Percentiles rank a stretch among this genome's conserved stretches.
Evolutionary conservation across 108 stramenopile species (phyloP).

Genomic region (Stephanodiscus triporus): DNA sequence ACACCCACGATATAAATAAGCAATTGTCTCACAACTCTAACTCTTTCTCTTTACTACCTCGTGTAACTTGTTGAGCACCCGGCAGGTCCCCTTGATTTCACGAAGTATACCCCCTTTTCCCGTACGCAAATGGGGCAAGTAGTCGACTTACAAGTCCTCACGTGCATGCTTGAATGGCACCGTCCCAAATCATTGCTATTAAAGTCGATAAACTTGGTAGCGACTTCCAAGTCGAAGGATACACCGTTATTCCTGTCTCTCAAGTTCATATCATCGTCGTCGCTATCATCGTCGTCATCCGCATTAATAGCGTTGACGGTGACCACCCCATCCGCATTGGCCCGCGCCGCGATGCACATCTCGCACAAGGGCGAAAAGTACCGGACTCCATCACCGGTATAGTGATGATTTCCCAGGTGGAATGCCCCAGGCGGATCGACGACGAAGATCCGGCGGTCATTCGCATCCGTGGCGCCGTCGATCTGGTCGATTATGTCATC

Average conservation of each 20-base stretch:
- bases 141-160: conserved; percentile 42
- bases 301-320: conserved; percentile 7
- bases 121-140: conserved; percentile 19
- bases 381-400: conserved; percentile 41
- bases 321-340: conserved; percentile 8
- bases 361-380: conserved; percentile 39
- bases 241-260: conserved; percentile 21
- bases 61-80: not conserved
- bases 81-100: not conserved
- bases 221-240: conserved; percentile 38
- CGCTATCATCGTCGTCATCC: conserved; percentile 16
- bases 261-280: conserved; percentile 13
- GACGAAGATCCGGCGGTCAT: conserved; percentile 5
- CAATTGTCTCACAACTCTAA: too few relatives aligned
- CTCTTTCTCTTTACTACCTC: not conserved
- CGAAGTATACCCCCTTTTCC: conserved; percentile 7
- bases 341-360: conserved; percentile 23
- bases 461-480: conserved; percentile 23
- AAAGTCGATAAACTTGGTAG: conserved; percentile 36
- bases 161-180: conserved; percentile 44
- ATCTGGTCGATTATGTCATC: conserved; percentile 39
- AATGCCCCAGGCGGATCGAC: conserved; percentile 40
- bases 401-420: conserved; percentile 45
- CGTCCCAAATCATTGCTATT: conserved; percentile 43
- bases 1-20: too few relatives aligned